A percentile compares a stretch with the other conserved stretches of the same genome.
Conservation (phyloP, 192 early-diverging fungal species). For the Backusella tuberculispora region DNA sequence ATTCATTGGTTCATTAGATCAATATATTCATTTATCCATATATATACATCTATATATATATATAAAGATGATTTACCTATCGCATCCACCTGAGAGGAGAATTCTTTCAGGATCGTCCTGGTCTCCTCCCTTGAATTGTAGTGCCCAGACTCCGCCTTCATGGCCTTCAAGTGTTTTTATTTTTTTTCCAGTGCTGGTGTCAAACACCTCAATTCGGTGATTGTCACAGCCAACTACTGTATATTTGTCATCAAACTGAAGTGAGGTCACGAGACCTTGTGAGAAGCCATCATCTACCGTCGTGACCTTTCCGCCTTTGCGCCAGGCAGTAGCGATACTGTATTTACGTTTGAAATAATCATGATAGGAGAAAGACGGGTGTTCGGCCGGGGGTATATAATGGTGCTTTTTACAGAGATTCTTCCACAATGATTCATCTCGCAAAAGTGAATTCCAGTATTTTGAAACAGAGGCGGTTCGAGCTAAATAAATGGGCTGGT, state of each 20-base stretch:
- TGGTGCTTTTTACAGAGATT: constrained; percentile 42
- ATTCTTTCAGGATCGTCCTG: constrained; percentile 56
- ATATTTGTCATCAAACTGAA: constrained; percentile 93
- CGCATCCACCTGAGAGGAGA: constrained; percentile 93
- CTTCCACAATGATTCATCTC: constrained; percentile 53
- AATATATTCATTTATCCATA: background rate
- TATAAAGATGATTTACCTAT: constrained; percentile 63
- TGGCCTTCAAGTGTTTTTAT: constrained; percentile 80
- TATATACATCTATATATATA: background rate
- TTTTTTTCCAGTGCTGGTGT: constrained; percentile 73
- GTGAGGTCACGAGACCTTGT: constrained; percentile 83
- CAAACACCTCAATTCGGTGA: constrained; percentile 91
- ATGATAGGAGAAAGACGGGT: constrained; percentile 41
- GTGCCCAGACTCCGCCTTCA: constrained; percentile 96
- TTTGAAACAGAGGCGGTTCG: constrained; percentile 71
- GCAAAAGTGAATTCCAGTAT: constrained; percentile 58
- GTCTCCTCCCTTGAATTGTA: constrained; percentile 62
- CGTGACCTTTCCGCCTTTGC: constrained; percentile 48
- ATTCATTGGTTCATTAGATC: background rate
- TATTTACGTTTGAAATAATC: constrained; percentile 60
- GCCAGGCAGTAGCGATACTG: constrained; percentile 57
- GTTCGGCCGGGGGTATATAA: constrained; percentile 18
- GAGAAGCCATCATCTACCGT: constrained; percentile 29
- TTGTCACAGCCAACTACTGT: constrained; percentile 96
- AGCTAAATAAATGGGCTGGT: constrained; percentile 74